Conservation (phyloP, 164 flowering plant species). For the Stephania cephalantha region DNA sequence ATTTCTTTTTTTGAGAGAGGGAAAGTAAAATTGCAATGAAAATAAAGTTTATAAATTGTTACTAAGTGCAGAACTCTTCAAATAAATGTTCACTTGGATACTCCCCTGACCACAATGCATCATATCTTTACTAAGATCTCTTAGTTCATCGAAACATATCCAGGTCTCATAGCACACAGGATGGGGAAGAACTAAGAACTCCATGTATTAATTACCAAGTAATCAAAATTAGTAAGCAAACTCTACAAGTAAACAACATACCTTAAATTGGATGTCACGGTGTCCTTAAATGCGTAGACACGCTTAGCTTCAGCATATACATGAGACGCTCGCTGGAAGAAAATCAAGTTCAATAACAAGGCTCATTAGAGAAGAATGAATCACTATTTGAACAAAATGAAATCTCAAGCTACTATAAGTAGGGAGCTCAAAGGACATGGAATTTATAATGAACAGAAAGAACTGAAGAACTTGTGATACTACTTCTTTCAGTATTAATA, state of each 20-base stretch:
- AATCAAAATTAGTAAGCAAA: background rate
- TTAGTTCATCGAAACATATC: background rate
- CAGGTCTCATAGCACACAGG: background rate
- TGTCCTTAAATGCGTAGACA: conserved; percentile 82
- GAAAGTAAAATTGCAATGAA: background rate
- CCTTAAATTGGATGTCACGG: conserved; percentile 71
- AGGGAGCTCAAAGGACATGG: too few relatives aligned
- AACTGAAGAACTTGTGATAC: too few relatives aligned
- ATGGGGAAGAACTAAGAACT: background rate
- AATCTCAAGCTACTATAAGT: too few relatives aligned
- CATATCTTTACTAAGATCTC: background rate
- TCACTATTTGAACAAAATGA: background rate
- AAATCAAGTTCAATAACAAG: background rate
- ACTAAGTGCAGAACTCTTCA: background rate
- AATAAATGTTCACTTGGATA: background rate
- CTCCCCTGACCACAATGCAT: background rate
- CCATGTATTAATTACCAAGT: background rate
- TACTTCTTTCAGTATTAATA: too few relatives aligned
- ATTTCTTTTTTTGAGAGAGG: background rate
- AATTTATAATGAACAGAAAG: too few relatives aligned
- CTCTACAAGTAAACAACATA: conserved; percentile 14
- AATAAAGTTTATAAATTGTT: background rate
- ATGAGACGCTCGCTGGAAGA: conserved; percentile 83
- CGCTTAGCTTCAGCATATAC: conserved; percentile 95
- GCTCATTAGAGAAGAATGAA: background rate